Percentiles rank a stretch among this genome's conserved stretches.
These are phyloP conservation scores for Dictyostelium capitatum DNA, from an alignment of 78 protist genomes.

Conservation along the genomic window DNA sequence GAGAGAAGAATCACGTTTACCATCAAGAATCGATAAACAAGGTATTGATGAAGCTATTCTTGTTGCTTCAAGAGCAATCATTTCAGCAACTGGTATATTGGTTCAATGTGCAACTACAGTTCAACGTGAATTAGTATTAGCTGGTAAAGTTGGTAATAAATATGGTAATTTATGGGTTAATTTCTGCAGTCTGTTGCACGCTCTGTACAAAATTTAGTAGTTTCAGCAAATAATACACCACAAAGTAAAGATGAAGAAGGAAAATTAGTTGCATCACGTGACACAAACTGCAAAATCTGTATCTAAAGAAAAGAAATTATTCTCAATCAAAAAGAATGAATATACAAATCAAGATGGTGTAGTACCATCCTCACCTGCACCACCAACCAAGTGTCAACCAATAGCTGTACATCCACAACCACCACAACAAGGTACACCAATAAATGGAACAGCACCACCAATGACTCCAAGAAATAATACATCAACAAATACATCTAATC, in stretches of 20 bases:
- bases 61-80: conserved; percentile 82
- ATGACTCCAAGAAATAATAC: conserved; percentile 24
- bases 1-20: conserved; percentile 62
- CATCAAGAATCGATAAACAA: conserved; percentile 61
- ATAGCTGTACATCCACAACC: neutral
- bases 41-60: conserved; percentile 86
- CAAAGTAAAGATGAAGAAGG: conserved; percentile 73
- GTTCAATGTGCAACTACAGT: conserved; percentile 75
- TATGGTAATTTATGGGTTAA: conserved; percentile 59
- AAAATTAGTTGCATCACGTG: conserved; percentile 75
- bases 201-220: conserved; percentile 75
- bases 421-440: conserved; percentile 5
- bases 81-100: conserved; percentile 74
- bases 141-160: conserved; percentile 46
- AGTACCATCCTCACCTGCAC: conserved; percentile 12
- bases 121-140: conserved; percentile 76
- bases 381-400: conserved; percentile 16
- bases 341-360: conserved; percentile 43
- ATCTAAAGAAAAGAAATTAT: conserved; percentile 66
- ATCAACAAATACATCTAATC: neutral
- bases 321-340: conserved; percentile 70
- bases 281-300: conserved; percentile 76
- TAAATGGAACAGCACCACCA: neutral
- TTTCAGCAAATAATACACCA: conserved; percentile 61
- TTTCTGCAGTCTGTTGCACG: conserved; percentile 88